Conservation (phyloP, 352 stramenopile species). For the Hyaloperonospora brassicae region DNA sequence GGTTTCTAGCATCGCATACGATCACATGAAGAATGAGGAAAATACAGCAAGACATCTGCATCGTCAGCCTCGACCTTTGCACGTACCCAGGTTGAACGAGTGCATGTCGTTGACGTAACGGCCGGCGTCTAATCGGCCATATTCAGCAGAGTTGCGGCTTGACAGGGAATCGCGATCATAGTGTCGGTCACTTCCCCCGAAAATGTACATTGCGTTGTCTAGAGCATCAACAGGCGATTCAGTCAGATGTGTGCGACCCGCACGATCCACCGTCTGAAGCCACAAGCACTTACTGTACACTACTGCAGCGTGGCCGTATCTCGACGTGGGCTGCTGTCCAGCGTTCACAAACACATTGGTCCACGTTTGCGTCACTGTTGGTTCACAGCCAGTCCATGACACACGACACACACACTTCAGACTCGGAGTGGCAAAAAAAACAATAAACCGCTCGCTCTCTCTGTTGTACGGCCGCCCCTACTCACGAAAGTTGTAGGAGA, state of each 20-base stretch:
- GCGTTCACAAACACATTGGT: conserved; percentile 62
- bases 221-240: neutral
- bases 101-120: conserved; percentile 94
- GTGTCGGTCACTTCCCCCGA: conserved; percentile 41
- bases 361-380: conserved; percentile 74
- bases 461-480: neutral
- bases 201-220: conserved; percentile 33
- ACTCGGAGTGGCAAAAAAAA: neutral
- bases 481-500: conserved; percentile 90
- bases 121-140: conserved; percentile 70
- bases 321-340: conserved; percentile 84
- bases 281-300: conserved; percentile 49
- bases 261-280: neutral
- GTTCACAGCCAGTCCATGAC: conserved; percentile 1
- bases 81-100: conserved; percentile 89
- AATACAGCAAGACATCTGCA: neutral
- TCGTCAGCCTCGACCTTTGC: neutral
- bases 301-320: conserved; percentile 92
- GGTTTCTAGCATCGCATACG: conserved; percentile 39
- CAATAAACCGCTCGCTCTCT: too few relatives aligned
- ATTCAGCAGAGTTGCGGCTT: conserved; percentile 85
- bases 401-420: conserved; percentile 1
- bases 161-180: conserved; percentile 56
- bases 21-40: neutral
- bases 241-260: neutral